These are phyloP conservation scores for Carex myosuroides DNA, from an alignment of 176 grass and related monocot species.

Conservation along the genomic window DNA sequence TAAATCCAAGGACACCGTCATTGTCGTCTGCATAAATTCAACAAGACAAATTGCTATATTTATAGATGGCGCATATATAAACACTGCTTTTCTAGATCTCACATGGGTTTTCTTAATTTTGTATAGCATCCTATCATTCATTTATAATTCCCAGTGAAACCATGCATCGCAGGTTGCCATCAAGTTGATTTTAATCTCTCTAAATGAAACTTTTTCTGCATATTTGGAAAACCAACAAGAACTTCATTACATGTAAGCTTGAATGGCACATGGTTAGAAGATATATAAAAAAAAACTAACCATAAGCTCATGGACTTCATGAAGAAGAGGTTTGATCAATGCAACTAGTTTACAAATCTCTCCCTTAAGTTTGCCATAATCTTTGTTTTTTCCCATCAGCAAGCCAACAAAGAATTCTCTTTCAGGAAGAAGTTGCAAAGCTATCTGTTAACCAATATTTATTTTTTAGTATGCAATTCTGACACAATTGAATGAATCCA, in stretches of 20 bases:
- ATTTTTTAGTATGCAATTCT: background rate
- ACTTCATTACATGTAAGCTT: background rate
- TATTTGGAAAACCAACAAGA: background rate
- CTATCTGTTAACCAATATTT: constrained; percentile 39
- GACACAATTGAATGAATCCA: background rate
- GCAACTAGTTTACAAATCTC: constrained; percentile 33
- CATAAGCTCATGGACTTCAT: constrained; percentile 52
- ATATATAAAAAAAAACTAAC: constrained; percentile 23
- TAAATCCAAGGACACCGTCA: background rate
- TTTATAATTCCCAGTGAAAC: background rate
- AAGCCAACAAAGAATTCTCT: constrained; percentile 37
- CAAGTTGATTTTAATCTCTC: constrained; percentile 76
- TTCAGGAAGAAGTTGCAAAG: constrained; percentile 70
- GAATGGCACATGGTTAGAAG: background rate
- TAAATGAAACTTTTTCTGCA: constrained; percentile 57
- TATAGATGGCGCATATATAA: background rate
- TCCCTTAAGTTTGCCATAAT: constrained; percentile 17
- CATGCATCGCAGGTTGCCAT: constrained; percentile 16
- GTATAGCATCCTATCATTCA: background rate
- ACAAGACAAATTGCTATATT: background rate
- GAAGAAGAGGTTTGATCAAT: constrained; percentile 53
- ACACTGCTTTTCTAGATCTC: background rate
- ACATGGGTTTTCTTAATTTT: background rate
- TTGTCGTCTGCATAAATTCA: background rate
- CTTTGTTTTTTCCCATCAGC: constrained; percentile 31